Base-by-base conservation (phyloP, 2,329 filamentous ascomycete species). In the Coniochaeta sp. region DNA sequence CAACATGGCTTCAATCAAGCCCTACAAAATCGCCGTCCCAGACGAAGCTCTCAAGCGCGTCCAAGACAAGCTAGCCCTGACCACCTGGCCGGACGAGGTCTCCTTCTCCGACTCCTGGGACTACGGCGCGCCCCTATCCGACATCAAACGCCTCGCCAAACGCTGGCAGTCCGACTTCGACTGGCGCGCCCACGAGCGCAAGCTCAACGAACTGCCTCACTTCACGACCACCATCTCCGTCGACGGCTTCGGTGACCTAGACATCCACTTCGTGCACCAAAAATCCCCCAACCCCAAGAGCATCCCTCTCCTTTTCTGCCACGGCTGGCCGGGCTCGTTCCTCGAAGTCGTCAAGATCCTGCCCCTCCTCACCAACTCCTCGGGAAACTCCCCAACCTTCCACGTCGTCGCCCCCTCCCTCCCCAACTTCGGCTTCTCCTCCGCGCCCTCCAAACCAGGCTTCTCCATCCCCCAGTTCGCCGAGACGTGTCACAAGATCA, bases 301-400 rank as follows among this genome's bases (percentile, higher is more conserved):
- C 1, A 79, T 89, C 38, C 85, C 86, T 0, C 61, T 89, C 27
- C 63, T 89, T 1, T 87, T 89, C 62, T 72, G 75, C n/a, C 85
- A 88, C 61, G 83, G 84, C 13, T 87, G 79, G 80, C 86, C 86
- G 0, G 86, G 86, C 1, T 84, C 78, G 56, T 88, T 87, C 61
- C 62, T 86, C 46, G 85, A 89, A 66, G 82, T 81, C 2, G 66
- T 70, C 18, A 87, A 86, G 60, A 68, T 89, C 45, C 69, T 90
- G 6, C 73, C 72, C 1, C 66, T 73, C 0, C 65, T 79, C 13
- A 65, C 66, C 0, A 61, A 67, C 30, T 68, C 60, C 12, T 57
- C 16, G 27, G 65, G 57, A 48, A 67, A 56, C 4, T 54, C 60
- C 47, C 72, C 65, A 47, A 67, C 73, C 0, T 85, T 83, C 57